phyloP scores from a whole-genome alignment of 306 rosid species.

The Cucumis cinereus region DNA sequence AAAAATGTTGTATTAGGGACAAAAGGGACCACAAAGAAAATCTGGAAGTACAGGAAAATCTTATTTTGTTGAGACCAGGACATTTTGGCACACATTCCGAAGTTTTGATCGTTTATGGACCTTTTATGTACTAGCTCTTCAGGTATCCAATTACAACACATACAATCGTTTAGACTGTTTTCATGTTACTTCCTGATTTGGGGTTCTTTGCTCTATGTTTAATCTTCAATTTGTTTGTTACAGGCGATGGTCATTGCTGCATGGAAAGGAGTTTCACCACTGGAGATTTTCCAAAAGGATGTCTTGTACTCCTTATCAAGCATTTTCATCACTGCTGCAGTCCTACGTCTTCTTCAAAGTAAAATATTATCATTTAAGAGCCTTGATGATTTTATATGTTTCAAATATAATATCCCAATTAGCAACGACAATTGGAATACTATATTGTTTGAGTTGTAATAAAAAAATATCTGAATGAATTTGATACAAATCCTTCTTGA shows the following conservation, averaged over 20 bases:
- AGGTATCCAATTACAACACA: constrained; percentile 42
- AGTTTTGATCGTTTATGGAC: constrained; percentile 96
- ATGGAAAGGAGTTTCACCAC: constrained; percentile 40
- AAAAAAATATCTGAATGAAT: not conserved
- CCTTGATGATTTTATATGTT: too few relatives aligned
- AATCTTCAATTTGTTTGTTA: constrained; percentile 11
- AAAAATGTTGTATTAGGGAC: constrained; percentile 44
- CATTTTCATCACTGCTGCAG: constrained; percentile 89
- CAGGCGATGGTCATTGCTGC: constrained; percentile 74
- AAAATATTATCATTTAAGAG: constrained; percentile 7
- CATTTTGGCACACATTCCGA: constrained; percentile 87
- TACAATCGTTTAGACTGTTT: constrained; percentile 1
- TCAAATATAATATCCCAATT: too few relatives aligned
- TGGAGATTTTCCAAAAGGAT: constrained; percentile 46
- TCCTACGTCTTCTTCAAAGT: constrained; percentile 88
- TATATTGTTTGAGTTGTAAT: too few relatives aligned
- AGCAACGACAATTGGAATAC: too few relatives aligned
- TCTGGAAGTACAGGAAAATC: constrained; percentile 69
- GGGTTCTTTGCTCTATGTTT: constrained; percentile 11
- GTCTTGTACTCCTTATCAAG: constrained; percentile 61
- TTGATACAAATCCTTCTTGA: not conserved
- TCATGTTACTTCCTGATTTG: not conserved
- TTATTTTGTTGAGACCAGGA: constrained; percentile 67
- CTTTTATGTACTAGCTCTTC: constrained; percentile 68
- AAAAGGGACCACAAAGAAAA: constrained; percentile 41